phyloP scores from a whole-genome alignment of 345 rosid genomes.

The Microcos paniculata region DNA sequence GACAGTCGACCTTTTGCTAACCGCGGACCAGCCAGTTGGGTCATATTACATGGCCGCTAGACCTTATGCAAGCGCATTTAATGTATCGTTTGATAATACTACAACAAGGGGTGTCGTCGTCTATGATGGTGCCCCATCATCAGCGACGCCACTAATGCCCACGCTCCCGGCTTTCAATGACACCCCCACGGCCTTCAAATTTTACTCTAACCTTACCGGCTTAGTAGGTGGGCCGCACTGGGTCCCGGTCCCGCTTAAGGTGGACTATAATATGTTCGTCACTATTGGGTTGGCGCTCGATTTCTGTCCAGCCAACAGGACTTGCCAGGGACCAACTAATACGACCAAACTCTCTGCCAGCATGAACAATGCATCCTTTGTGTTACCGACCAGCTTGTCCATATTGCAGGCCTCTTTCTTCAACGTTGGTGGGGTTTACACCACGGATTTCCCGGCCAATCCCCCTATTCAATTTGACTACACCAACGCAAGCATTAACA shows the following conservation, averaged over 20 bases:
- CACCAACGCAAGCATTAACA: slow-evolving; percentile 43
- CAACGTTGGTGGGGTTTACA: slow-evolving; percentile 59
- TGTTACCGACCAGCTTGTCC: slow-evolving; percentile 44
- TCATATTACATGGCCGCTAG: slow-evolving; percentile 82
- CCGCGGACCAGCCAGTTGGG: slow-evolving; percentile 53
- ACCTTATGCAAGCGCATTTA: slow-evolving; percentile 50
- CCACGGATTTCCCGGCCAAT: slow-evolving; percentile 55
- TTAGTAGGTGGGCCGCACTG: slow-evolving; percentile 49
- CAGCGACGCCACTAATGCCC: slow-evolving; percentile 57
- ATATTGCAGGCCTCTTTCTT: slow-evolving; percentile 59
- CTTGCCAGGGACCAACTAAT: slow-evolving; percentile 40
- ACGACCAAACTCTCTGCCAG: slow-evolving; percentile 53
- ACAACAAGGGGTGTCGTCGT: slow-evolving; percentile 67
- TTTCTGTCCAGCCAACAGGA: slow-evolving; percentile 43
- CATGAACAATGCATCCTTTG: slow-evolving; percentile 77
- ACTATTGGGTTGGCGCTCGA: slow-evolving; percentile 57
- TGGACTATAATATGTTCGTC: slow-evolving; percentile 69
- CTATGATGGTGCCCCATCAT: slow-evolving; percentile 32
- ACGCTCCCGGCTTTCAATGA: slow-evolving; percentile 57
- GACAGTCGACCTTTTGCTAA: slow-evolving; percentile 63
- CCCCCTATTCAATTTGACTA: slow-evolving; percentile 67
- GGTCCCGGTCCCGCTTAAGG: slow-evolving; percentile 59
- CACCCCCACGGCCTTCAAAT: slow-evolving; percentile 67
- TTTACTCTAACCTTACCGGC: slow-evolving; percentile 52
- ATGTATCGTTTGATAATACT: slow-evolving; percentile 36